phyloP scores from a whole-genome alignment of 1,139 yeast genomes.

The Zygosaccharomyces sapae region DNA sequence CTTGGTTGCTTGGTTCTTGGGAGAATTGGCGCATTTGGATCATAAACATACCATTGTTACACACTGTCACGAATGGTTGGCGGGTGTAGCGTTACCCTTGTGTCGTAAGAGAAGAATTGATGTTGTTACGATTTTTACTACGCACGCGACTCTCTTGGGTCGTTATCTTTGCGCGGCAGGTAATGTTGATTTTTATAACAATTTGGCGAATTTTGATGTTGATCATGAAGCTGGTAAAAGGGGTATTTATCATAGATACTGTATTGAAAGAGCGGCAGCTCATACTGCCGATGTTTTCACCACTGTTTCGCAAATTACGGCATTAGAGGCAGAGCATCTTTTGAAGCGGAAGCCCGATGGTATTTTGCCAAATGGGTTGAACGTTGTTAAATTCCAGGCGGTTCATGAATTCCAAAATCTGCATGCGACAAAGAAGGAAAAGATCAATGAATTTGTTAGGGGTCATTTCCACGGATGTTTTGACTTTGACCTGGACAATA shows the following conservation, averaged over 20 bases:
- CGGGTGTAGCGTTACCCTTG: conserved; percentile 91
- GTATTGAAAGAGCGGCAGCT: conserved; percentile 94
- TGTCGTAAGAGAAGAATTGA: conserved; percentile 90
- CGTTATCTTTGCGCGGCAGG: conserved; percentile 91
- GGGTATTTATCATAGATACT: conserved; percentile 94
- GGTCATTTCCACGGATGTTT: conserved; percentile 97
- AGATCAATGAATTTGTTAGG: conserved; percentile 88
- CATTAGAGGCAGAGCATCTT: conserved; percentile 88
- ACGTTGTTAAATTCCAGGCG: conserved; percentile 93
- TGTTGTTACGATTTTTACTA: conserved; percentile 91
- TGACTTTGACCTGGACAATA: conserved; percentile 90
- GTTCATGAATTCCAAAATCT: conserved; percentile 97
- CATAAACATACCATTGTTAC: conserved; percentile 83
- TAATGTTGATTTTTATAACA: conserved; percentile 85
- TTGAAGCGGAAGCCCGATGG: conserved; percentile 96
- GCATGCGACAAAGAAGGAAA: conserved; percentile 87
- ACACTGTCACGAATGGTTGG: conserved; percentile 97
- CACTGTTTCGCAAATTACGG: conserved; percentile 94
- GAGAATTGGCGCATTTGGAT: conserved; percentile 82
- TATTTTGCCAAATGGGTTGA: conserved; percentile 92
- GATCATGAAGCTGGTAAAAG: conserved; percentile 98
- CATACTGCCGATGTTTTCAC: conserved; percentile 97
- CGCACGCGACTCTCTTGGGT: conserved; percentile 94
- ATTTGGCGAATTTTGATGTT: conserved; percentile 84
- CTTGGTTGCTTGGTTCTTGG: conserved; percentile 94